phyloP scores from a whole-genome alignment of 2,329 filamentous ascomycete genomes.

The Beauveria varroae region DNA sequence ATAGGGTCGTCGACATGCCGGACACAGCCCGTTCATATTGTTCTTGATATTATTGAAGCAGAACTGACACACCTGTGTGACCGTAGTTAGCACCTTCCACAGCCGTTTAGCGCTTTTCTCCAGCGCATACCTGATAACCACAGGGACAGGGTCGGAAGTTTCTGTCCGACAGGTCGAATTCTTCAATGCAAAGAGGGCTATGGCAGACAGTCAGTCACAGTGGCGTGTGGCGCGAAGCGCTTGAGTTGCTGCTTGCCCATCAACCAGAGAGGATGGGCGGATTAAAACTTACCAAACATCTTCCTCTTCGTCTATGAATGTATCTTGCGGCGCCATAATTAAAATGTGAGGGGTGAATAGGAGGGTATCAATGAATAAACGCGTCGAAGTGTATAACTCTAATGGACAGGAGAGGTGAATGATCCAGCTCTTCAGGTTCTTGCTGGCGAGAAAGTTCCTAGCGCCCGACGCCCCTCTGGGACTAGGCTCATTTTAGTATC shows the following conservation, averaged over 20 bases:
- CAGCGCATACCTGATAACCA: conserved; percentile 76
- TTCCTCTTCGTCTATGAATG: conserved; percentile 65
- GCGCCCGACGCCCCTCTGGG: neutral
- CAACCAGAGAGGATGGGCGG: neutral
- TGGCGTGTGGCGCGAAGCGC: conserved; percentile 13
- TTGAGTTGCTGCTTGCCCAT: neutral
- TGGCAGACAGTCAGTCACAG: conserved; percentile 15
- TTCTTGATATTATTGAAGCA: conserved; percentile 99
- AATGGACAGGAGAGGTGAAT: conserved; percentile 16
- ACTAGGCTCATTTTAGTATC: neutral
- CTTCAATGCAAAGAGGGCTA: conserved; percentile 96
- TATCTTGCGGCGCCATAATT: conserved; percentile 61
- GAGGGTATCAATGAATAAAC: conserved; percentile 16
- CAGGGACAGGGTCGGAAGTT: conserved; percentile 97
- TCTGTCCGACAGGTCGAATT: conserved; percentile 95
- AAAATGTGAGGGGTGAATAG: conserved; percentile 15
- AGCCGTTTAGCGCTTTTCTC: neutral
- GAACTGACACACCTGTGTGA: conserved; percentile 92
- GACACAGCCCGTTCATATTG: conserved; percentile 94
- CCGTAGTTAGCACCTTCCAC: conserved; percentile 13
- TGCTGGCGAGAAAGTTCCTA: conserved; percentile 7
- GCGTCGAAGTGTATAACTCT: conserved; percentile 16
- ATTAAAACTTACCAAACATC: conserved; percentile 52
- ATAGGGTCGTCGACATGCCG: conserved; percentile 92
- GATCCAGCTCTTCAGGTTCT: conserved; percentile 6